These are phyloP conservation scores for Arthrocladium fulminans DNA, from an alignment of 2,329 filamentous ascomycete species.

Conservation along the genomic window DNA sequence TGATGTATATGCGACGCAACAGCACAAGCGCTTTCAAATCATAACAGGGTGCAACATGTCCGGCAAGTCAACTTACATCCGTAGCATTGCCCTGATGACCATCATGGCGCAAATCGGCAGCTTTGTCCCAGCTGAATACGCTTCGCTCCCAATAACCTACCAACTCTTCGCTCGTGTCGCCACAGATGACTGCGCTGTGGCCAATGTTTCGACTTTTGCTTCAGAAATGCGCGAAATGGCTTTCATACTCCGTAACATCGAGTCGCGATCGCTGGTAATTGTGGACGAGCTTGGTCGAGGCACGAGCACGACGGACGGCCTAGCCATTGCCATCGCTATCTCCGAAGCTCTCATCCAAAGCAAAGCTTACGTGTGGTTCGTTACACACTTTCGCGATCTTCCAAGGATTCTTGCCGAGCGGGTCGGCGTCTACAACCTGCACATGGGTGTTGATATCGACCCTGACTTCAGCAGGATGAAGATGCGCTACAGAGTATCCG, in stretches of 20 bases:
- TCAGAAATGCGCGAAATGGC: conserved; percentile 94
- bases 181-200: conserved; percentile 77
- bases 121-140: conserved; percentile 81
- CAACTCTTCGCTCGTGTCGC: conserved; percentile 83
- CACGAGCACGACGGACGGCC: conserved; percentile 78
- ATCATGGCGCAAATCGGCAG: conserved; percentile 92
- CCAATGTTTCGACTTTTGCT: conserved; percentile 87
- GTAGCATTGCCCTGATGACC: conserved; percentile 69
- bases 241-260: conserved; percentile 79
- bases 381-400: conserved; percentile 82
- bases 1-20: conserved; percentile 71
- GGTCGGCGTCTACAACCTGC: conserved; percentile 71
- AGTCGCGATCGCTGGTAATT: conserved; percentile 66
- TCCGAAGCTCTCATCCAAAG: conserved; percentile 78
- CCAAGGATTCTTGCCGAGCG: conserved; percentile 65
- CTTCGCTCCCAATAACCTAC: conserved; percentile 67
- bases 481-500: conserved; percentile 78
- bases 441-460: conserved; percentile 63
- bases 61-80: conserved; percentile 92
- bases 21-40: conserved; percentile 74
- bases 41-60: conserved; percentile 98
- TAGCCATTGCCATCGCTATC: conserved; percentile 83
- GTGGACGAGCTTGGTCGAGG: conserved; percentile 89
- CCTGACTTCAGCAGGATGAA: conserved; percentile 47
- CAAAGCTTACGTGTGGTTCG: conserved; percentile 77